A percentile compares a stretch with the other conserved stretches of the same genome.
Evolutionary conservation across 306 rosid species (phyloP).

Genomic region (Lagenaria siceraria): DNA sequence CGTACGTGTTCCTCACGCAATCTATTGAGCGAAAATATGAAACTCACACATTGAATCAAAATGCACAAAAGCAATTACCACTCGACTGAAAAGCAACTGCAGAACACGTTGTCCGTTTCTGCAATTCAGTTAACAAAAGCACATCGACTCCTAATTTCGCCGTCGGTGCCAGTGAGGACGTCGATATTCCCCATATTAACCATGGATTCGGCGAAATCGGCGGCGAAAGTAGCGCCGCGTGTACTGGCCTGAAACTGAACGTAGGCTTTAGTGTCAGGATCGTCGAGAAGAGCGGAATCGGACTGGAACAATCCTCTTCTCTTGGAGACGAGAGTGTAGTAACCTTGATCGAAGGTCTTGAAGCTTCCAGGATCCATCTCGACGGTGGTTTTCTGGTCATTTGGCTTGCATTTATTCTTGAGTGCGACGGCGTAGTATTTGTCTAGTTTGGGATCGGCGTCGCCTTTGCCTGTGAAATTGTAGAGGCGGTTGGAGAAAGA

Average conservation of each 20-base stretch:
- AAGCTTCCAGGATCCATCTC: constrained; percentile 46
- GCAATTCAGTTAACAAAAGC: constrained; percentile 1
- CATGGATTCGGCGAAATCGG: constrained; percentile 28
- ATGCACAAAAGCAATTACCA: neutral
- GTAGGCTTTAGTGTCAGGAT: constrained; percentile 16
- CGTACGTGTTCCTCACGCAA: too few species aligned
- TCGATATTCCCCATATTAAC: constrained; percentile 24
- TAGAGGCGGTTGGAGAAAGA: constrained; percentile 21
- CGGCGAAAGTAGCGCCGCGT: constrained; percentile 16
- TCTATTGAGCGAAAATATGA: too few species aligned
- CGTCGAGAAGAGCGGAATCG: constrained; percentile 31
- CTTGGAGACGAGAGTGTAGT: constrained; percentile 20
- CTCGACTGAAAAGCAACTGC: neutral
- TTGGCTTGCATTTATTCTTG: constrained; percentile 21
- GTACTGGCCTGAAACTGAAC: constrained; percentile 7
- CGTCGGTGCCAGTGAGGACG: constrained; percentile 27
- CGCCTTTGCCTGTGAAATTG: constrained; percentile 28
- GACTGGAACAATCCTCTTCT: constrained; percentile 35
- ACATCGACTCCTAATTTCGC: constrained; percentile 24
- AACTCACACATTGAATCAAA: neutral
- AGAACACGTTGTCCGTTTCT: neutral
- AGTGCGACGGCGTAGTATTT: constrained; percentile 7
- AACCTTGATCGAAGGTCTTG: constrained; percentile 22
- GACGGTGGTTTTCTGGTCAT: constrained; percentile 10
- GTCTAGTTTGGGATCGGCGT: constrained; percentile 30